A percentile compares a stretch with the other conserved stretches of the same genome.
Evolutionary conservation across 202 grass and related monocot genomes (phyloP).

Genomic region (Panicum hallii): DNA sequence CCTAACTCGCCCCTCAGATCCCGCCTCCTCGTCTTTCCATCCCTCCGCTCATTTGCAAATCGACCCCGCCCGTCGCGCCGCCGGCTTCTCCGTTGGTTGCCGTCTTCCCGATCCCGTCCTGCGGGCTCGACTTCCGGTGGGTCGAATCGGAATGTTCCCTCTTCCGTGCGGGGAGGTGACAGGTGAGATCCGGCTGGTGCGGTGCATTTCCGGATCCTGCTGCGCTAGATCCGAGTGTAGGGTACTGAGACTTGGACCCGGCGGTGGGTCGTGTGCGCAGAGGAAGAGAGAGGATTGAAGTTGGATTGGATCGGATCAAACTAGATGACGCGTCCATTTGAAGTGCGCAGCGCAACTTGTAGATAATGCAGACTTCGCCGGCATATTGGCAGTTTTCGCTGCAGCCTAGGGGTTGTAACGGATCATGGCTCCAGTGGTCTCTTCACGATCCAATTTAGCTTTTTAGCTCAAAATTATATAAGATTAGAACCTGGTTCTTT

Average conservation of each 20-base stretch:
- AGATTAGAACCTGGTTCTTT: too few relatives aligned
- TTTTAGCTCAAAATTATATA: too few relatives aligned
- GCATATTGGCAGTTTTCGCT: neutral
- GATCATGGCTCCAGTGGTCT: too few relatives aligned
- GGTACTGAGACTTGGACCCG: neutral
- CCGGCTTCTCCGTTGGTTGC: neutral
- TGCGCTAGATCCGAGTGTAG: neutral
- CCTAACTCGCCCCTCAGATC: neutral
- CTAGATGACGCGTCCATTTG: neutral
- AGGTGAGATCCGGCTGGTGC: constrained; percentile 29
- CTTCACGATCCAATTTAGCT: too few relatives aligned
- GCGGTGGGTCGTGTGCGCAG: neutral
- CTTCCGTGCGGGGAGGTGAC: neutral
- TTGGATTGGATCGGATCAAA: constrained; percentile 2
- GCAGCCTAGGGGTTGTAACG: neutral
- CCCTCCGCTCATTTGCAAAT: neutral
- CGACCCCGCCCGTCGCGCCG: neutral
- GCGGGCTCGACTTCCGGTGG: neutral
- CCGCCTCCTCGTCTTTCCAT: neutral
- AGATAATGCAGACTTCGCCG: neutral
- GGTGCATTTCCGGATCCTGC: constrained; percentile 14
- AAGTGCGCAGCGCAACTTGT: neutral
- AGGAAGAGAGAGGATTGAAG: too few relatives aligned
- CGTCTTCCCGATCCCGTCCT: neutral
- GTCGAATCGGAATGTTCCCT: constrained; percentile 5